Evolutionary conservation across 2,329 filamentous ascomycete species (phyloP), one percentile per base, ranked within the genome.

Genomic region (Pseudonectria buxi): DNA sequence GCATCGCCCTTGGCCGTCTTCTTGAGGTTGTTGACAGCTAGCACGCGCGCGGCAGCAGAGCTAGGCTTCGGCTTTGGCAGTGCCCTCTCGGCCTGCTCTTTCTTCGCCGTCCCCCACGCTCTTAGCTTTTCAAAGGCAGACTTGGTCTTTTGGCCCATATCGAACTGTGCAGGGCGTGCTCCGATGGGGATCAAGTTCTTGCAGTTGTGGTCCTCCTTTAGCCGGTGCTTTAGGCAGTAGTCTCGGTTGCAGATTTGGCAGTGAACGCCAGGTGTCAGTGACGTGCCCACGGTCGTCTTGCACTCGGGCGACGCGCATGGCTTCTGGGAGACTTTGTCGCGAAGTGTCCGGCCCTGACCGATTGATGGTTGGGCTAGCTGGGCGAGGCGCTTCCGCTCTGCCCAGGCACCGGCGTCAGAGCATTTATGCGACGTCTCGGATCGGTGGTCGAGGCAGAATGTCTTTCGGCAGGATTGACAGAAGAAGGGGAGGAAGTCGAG

Each of bases 401-500:
- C 77, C 78, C 78, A 82, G 36, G 75, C 77, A 42, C 78, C 78
- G 2, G 64, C 67, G 33, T 76, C 68, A 33, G 64, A 50, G 61
- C 78, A 83, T 55, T 78, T 75, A 66, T 98, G 94, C 0, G 86
- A 68, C 14, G 78, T 76, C 67, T 96, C 90, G 53, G 79, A 83
- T 36, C 90, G 85, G 70, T 98, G 92, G 57, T 96, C 90, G 47
- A 94, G 83, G 61, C 94, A 98, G 68, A 81, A 98, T 12, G 83
- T 90, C 39, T 77, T 75, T 45, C 61, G 75, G 66, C 92, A 98
- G 49, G 85, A 92, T 58, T 94, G 86, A 67, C 92, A 98, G 56
- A 80, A 75, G 63, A 96, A 96, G 4, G 92, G 92, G 4, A 98
- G 78, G 62, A 98, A 96, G 64, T 96, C 92, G 41, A 96, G 84